Base-by-base conservation (phyloP, 2,329 filamentous ascomycete genomes). In the Remersonia thermophila region DNA sequence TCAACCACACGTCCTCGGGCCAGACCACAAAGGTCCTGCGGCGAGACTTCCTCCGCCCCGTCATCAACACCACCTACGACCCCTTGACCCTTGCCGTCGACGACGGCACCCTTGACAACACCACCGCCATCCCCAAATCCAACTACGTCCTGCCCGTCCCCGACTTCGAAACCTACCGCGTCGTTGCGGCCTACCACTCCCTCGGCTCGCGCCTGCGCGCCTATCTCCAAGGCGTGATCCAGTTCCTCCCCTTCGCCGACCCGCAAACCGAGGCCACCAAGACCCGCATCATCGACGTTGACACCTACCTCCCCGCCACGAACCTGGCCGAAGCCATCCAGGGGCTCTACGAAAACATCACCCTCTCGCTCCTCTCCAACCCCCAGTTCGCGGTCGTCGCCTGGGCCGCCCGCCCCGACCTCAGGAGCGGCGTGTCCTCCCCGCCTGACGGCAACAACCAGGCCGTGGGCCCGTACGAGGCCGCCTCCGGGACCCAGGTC, bases 261-360 rank as follows among this genome's bases (percentile, higher is more conserved):
- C 50, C 46, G 18, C 51, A 51, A 33, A 55, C 56, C 0, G 52
- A 59, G 3, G 55, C 60, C 13, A 52, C 61, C 7, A 60, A 61
- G 39, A 67, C 64, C 1, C 54, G 55, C n/a, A 51, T 69, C 1
- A 51, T 67, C 13, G 50, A 61, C 43, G 51, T 41, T 15, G 30
- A 44, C 2, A 54, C 45, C 5, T 57, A 51, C 37, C 52, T 60
- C 16, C 47, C 55, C 2, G 44, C 45, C 9, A 27, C 47, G 2
- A 43, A 59, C 26, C 41, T 62, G 4, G 32, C 39, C 12, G n/a
- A 43, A 1, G 37, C 44, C 7, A 41, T 62, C 17, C 51, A 55
- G 32, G 40, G 35, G 3, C 48, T 60, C 15, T 61, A 61, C 46
- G 51, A 62, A 32, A 55, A 61, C 37, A 54, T 61, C 23, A 46